Percentiles rank a stretch among this genome's conserved stretches.
These are phyloP conservation scores for Moringa oleifera DNA, from an alignment of 345 rosid species.

Conservation along the genomic window DNA sequence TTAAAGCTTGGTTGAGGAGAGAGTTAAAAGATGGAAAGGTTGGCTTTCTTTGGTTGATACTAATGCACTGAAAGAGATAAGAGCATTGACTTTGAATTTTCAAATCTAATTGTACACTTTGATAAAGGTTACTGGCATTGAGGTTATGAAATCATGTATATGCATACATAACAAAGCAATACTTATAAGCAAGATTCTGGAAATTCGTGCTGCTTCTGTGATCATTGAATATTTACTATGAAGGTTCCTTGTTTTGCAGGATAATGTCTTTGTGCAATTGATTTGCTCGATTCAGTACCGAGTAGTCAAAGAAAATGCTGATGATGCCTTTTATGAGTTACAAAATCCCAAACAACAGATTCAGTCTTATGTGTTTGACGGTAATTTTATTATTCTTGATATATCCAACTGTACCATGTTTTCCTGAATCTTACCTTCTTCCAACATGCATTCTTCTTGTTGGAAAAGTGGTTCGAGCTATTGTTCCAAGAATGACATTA, in stretches of 20 bases:
- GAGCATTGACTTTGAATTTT: too few relatives aligned
- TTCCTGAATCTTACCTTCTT: conserved; percentile 1
- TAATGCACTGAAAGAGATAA: too few relatives aligned
- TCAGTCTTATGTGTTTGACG: conserved; percentile 94
- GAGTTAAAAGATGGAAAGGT: too few relatives aligned
- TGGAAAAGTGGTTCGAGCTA: conserved; percentile 79
- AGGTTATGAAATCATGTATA: too few relatives aligned
- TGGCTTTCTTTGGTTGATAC: too few relatives aligned
- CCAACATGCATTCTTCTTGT: conserved; percentile 4
- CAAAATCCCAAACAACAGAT: conserved; percentile 93
- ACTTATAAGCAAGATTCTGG: too few relatives aligned
- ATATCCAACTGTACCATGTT: neutral
- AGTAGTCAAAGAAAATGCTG: conserved; percentile 65
- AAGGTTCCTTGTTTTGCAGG: conserved; percentile 32
- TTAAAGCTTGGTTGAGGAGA: too few relatives aligned
- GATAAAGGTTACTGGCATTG: too few relatives aligned
- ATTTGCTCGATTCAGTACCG: conserved; percentile 92
- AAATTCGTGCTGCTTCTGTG: neutral
- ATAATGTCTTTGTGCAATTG: conserved; percentile 94
- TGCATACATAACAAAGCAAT: too few relatives aligned
- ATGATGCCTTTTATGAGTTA: conserved; percentile 95
- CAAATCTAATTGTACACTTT: too few relatives aligned
- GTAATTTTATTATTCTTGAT: conserved; percentile 26
- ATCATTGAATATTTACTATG: neutral
- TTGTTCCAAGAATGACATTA: conserved; percentile 79